Conservation (phyloP, 257 asterid genomes). For the Scutellaria baicalensis region DNA sequence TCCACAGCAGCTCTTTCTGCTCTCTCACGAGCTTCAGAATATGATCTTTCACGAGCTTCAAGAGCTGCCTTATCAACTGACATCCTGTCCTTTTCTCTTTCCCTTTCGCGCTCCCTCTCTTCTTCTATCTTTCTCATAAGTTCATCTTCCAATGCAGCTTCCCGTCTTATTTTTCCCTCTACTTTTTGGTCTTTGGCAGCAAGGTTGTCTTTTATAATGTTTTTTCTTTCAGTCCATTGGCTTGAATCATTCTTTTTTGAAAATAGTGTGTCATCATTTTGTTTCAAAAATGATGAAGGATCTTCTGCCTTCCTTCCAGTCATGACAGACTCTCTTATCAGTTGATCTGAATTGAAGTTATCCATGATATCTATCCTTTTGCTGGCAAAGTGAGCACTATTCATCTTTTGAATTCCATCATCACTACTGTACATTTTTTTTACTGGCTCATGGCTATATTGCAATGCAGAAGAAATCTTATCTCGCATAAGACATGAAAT, state of each 20-base stretch:
- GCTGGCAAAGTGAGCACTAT: conserved; percentile 21
- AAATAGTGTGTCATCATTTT: conserved; percentile 19
- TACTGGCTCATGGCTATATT: conserved; percentile 20
- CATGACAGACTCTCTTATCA: conserved; percentile 24
- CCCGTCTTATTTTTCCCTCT: conserved; percentile 41
- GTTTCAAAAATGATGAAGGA: conserved; percentile 31
- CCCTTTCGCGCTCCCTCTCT: conserved; percentile 91
- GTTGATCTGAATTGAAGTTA: conserved; percentile 22
- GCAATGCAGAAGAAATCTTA: conserved; percentile 20
- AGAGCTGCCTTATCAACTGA: conserved; percentile 59
- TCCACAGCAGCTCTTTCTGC: conserved; percentile 60
- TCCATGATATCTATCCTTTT: conserved; percentile 29
- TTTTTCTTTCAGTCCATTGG: conserved; percentile 34
- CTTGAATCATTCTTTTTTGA: conserved; percentile 23
- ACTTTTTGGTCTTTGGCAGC: conserved; percentile 26
- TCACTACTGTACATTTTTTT: background rate
- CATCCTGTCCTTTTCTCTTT: conserved; percentile 95
- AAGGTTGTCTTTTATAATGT: conserved; percentile 25
- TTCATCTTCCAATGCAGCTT: conserved; percentile 49
- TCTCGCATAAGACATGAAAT: conserved; percentile 17
- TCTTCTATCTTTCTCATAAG: conserved; percentile 56
- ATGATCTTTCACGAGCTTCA: conserved; percentile 62
- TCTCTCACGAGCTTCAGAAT: conserved; percentile 57
- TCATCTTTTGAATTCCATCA: conserved; percentile 14
- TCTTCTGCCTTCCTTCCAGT: conserved; percentile 39